Evolutionary conservation across 208 protist species (phyloP), one percentile per base, ranked within the genome.

Genomic region (Tritrichomonas foetus): DNA sequence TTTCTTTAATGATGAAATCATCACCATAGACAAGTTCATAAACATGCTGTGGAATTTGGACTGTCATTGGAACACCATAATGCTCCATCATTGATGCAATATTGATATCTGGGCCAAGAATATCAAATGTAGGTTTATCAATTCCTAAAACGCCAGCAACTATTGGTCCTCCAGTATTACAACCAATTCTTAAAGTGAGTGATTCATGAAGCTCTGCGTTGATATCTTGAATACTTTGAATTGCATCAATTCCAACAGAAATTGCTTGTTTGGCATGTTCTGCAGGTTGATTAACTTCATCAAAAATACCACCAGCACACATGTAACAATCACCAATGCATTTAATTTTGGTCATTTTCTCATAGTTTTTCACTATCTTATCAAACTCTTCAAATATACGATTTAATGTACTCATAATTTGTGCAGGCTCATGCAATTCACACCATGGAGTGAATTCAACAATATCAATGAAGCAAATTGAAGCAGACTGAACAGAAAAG

Each of bases 241-340:
- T 89, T 89, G 47, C 41, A 57, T 89, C 78, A 0, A 89, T 20
- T 5, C 78, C 44, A n/a, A 89, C 53, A 16, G 78, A 57, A 57
- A 89, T 89, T 61, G 78, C 78, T 27, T 89, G 78, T 50, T n/a
- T 89, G 33, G 78, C 78, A 57, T 89, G 78, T 25, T 53, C 47
- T 20, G 78, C 41, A 27, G 78, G 78, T 44, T 89, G 44, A 89
- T 89, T 89, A 57, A 89, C 78, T 57, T 89, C 78, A 89, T 89
- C 78, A 49, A 89, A 89, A 89, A 89, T 89, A 16, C 78, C 78
- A 39, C 78, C 78, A 39, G 78, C 78, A 8, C 41, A 44, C 78
- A 89, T 89, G 16, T 89, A 89, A 57, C 78, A 89, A n/a, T 89
- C 78, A 39, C 78, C 78, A 57, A 89, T 57, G 30, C 78, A 89